phyloP scores from a whole-genome alignment of 192 early-diverging fungal genomes.

The Podila clonocystis region DNA sequence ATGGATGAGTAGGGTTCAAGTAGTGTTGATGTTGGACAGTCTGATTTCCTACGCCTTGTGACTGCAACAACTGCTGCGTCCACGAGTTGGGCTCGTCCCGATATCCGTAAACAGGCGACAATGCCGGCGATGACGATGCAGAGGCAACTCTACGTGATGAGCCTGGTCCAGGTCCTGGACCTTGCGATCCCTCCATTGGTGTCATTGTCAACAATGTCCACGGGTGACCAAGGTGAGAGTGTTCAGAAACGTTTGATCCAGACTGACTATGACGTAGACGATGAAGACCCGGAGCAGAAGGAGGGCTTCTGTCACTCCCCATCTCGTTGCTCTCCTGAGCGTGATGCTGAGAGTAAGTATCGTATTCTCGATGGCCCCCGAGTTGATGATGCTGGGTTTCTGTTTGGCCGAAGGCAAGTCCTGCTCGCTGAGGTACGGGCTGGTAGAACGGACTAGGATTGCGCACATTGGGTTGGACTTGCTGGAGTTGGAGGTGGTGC shows the following conservation, averaged over 20 bases:
- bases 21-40: not conserved
- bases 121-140: not conserved
- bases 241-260: not conserved
- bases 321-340: not conserved
- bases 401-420: too few relatives aligned
- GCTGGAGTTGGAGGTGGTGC: not conserved
- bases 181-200: slow-evolving; percentile 11
- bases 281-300: not conserved
- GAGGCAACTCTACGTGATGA: not conserved
- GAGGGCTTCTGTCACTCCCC: too few relatives aligned
- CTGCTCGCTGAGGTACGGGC: too few relatives aligned
- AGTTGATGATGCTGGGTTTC: not conserved
- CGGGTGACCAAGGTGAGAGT: not conserved
- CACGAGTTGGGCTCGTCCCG: slow-evolving; percentile 19
- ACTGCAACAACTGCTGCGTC: slow-evolving; percentile 29
- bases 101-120: not conserved
- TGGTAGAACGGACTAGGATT: too few relatives aligned
- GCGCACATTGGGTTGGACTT: too few relatives aligned
- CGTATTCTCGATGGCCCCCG: not conserved
- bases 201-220: slow-evolving; percentile 40
- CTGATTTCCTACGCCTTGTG: slow-evolving; percentile 20
- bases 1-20: not conserved
- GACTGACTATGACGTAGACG: not conserved
- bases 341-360: not conserved
- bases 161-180: not conserved